A percentile compares a stretch with the other conserved stretches of the same genome.
phyloP scores from a whole-genome alignment of 2,329 filamentous ascomycete species.

The Aspergillus fumigatiaffinis region DNA sequence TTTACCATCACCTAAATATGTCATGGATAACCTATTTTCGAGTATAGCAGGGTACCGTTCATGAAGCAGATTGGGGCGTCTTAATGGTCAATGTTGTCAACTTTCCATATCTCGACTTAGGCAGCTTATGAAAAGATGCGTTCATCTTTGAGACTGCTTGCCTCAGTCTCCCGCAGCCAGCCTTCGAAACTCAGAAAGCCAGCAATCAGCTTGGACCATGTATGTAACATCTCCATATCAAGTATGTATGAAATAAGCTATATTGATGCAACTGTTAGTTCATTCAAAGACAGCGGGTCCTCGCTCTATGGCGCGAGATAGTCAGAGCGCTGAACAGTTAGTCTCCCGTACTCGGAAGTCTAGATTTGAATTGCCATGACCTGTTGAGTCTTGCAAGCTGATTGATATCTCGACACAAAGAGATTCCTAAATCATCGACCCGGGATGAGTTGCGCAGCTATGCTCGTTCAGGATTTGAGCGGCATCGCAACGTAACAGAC shows the following conservation, averaged over 20 bases:
- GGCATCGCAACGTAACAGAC: conserved; percentile 41
- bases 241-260: neutral
- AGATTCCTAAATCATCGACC: conserved; percentile 38
- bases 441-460: conserved; percentile 40
- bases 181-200: conserved; percentile 35
- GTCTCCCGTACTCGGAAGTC: conserved; percentile 1
- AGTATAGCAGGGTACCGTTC: neutral
- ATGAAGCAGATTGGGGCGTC: conserved; percentile 1
- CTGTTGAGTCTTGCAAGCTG: neutral
- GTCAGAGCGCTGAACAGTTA: conserved; percentile 38
- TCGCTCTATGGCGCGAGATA: conserved; percentile 44
- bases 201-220: conserved; percentile 37
- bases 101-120: neutral
- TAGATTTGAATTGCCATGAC: neutral
- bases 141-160: conserved; percentile 23
- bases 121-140: conserved; percentile 23
- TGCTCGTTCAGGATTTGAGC: conserved; percentile 43
- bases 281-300: conserved; percentile 40
- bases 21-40: neutral
- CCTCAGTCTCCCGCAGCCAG: conserved; percentile 25
- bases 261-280: conserved; percentile 28
- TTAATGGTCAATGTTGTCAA: neutral
- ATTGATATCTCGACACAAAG: conserved; percentile 15
- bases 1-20: neutral
- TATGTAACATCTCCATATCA: conserved; percentile 16